Evolutionary conservation across 2,329 filamentous ascomycete species (phyloP).

Genomic region (Nemania abortiva): DNA sequence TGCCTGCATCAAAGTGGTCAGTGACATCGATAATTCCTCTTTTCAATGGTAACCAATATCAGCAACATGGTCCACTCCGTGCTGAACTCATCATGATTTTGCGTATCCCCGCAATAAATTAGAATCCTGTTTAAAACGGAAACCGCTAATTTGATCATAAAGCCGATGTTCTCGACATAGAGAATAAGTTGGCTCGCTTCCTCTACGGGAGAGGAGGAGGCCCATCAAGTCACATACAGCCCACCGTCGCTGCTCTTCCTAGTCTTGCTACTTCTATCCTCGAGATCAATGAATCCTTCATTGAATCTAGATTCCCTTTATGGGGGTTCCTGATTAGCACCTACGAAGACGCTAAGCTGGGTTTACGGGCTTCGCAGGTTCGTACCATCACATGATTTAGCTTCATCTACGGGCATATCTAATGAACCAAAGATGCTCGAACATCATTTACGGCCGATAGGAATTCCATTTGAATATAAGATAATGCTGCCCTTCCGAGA

Average conservation of each 20-base stretch:
- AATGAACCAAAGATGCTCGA: slow-evolving; percentile 14
- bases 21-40: not conserved
- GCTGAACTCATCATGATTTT: not conserved
- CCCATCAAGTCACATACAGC: not conserved
- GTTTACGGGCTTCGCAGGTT: slow-evolving; percentile 8
- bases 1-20: slow-evolving; percentile 12
- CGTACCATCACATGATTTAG: not conserved
- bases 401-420: not conserved
- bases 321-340: slow-evolving; percentile 4
- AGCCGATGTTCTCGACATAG: slow-evolving; percentile 8
- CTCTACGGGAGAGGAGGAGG: not conserved
- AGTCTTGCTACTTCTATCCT: slow-evolving; percentile 10
- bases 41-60: not conserved
- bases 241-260: not conserved
- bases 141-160: not conserved
- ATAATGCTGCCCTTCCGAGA: not conserved
- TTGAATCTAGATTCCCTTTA: slow-evolving; percentile 1
- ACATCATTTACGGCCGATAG: not conserved
- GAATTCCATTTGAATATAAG: slow-evolving; percentile 4
- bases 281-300: slow-evolving; percentile 16
- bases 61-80: not conserved
- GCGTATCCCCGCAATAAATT: not conserved
- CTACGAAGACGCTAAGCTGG: slow-evolving; percentile 7
- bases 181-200: slow-evolving; percentile 15
- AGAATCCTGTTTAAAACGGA: not conserved